Conservation (phyloP, 805 yeast species). For the Cyberlindnera maclurae region DNA sequence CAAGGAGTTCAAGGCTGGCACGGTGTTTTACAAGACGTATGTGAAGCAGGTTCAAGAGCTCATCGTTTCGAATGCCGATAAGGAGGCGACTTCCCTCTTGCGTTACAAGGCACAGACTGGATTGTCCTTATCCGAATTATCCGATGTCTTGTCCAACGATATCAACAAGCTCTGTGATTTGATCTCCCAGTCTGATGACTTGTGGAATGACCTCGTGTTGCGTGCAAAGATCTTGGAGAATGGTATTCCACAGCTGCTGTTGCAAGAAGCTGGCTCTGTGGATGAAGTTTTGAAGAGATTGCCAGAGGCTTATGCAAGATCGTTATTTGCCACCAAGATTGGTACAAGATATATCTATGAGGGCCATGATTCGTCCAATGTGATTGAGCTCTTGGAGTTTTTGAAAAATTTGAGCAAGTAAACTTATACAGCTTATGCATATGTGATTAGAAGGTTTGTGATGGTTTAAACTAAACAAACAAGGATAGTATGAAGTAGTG, state of each 20-base stretch:
- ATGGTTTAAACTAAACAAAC: too few species aligned
- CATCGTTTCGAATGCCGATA: conserved; percentile 69
- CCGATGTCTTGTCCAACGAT: conserved; percentile 77
- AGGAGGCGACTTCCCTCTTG: conserved; percentile 88
- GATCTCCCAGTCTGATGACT: conserved; percentile 74
- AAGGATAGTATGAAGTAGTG: background rate
- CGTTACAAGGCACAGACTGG: conserved; percentile 58
- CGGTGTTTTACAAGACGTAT: conserved; percentile 74
- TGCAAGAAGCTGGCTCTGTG: conserved; percentile 66
- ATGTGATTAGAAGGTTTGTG: background rate
- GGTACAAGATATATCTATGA: conserved; percentile 23
- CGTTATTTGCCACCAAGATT: conserved; percentile 47
- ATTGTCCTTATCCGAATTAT: conserved; percentile 53
- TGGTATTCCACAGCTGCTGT: conserved; percentile 71
- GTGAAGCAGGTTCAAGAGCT: conserved; percentile 77
- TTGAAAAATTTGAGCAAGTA: conserved; percentile 12
- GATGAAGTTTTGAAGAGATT: conserved; percentile 65
- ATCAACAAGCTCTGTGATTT: conserved; percentile 84
- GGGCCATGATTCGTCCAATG: conserved; percentile 22
- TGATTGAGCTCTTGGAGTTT: conserved; percentile 23
- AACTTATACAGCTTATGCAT: background rate
- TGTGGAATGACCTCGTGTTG: conserved; percentile 73
- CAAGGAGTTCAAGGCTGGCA: conserved; percentile 62
- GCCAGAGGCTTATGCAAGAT: conserved; percentile 81
- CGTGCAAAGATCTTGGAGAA: conserved; percentile 69